Base-by-base conservation (phyloP, 208 protist genomes). In the Leishmania arabica region DNA sequence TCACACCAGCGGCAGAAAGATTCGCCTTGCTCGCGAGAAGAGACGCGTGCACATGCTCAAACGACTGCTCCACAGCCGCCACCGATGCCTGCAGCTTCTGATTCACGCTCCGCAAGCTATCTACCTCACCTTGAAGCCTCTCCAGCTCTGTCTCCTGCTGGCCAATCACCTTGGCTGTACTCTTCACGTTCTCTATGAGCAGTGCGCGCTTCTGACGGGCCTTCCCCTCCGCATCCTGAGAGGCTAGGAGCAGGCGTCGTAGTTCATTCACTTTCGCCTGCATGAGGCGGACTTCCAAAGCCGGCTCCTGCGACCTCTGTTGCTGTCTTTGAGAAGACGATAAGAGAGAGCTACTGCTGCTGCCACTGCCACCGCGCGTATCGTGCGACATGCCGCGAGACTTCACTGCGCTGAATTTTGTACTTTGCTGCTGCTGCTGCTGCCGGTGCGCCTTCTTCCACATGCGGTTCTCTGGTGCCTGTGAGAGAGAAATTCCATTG, bases 11-110 rank as follows among this genome's bases (percentile, higher is more conserved):
- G 58, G 42, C 34, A 54, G 54, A n/a, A 47, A 75, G 47, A 45
- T 87, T 84, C 17, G 73, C 84, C 34, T 88, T 88, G 31, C 73
- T 75, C 21, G 77, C 76, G 15, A 97, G 77, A 47, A 97, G 77
- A 21, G 90, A 92, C 62, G 92, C 93, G 79, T 97, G 93, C 47
- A 91, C 91, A 53, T 91, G 84, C 87, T 93, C 90, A 76, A 95
- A 97, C 11, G 91, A 91, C 78, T 93, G 88, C 65, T 95, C 92
- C 24, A 88, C 72, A 24, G 88, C 86, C 24, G 88, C 87, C 24
- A 89, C 75, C 21, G 91, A 89, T 58, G 85, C 74, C 8, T 78
- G 83, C 70, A 97, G 79, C 17, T 72, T 60, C 64, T 56, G 75
- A 75, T 92, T 87, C 51, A 91, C 85, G 49, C 74, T 66, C 21